Evolutionary conservation across 1,284 basidiomycete genomes (phyloP).

Genomic region (Lentinus polychrous): DNA sequence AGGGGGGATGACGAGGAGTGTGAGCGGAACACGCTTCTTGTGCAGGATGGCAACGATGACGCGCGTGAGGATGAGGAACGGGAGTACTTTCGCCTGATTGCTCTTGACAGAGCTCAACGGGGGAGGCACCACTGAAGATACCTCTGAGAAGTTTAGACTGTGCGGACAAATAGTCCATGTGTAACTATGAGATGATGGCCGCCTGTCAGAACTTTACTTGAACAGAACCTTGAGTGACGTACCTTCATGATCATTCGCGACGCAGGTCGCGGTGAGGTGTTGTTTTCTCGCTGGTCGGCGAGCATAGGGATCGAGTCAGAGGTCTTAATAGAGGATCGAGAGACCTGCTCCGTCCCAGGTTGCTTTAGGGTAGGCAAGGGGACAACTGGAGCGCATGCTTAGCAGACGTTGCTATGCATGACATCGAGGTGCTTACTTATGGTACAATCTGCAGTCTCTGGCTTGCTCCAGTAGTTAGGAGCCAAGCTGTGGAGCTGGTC

Average conservation of each 20-base stretch:
- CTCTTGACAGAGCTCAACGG: constrained; percentile 44
- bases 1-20: constrained; percentile 18
- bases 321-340: constrained; percentile 9
- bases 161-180: constrained; percentile 66
- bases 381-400: constrained; percentile 20
- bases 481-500: constrained; percentile 62
- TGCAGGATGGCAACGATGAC: constrained; percentile 8
- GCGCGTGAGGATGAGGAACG: constrained; percentile 13
- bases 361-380: constrained; percentile 19
- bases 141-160: constrained; percentile 64
- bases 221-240: constrained; percentile 15
- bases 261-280: constrained; percentile 43
- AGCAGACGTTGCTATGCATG: not conserved
- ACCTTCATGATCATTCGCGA: constrained; percentile 60
- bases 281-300: constrained; percentile 35
- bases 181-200: constrained; percentile 40
- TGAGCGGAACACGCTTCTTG: constrained; percentile 12
- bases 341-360: constrained; percentile 13
- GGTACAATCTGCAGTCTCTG: constrained; percentile 68
- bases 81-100: constrained; percentile 16
- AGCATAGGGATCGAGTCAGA: constrained; percentile 13
- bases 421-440: constrained; percentile 41
- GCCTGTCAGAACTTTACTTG: not conserved
- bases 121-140: constrained; percentile 58
- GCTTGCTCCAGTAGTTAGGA: constrained; percentile 60